Conservation (phyloP, 2,329 filamentous ascomycete species). For the Plectosphaerella plurivora region DNA sequence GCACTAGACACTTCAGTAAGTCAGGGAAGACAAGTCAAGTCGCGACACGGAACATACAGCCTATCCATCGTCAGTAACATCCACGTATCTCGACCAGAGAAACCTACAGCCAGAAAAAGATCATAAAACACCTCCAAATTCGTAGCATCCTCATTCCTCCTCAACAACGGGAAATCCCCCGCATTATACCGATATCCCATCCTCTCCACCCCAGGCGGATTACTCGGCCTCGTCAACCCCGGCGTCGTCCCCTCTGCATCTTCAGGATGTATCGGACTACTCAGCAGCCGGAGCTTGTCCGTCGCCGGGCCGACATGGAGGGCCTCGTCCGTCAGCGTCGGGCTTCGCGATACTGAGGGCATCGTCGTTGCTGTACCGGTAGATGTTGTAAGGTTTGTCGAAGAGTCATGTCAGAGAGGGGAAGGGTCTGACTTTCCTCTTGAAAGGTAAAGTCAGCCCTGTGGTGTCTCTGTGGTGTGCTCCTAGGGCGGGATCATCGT, state of each 20-base stretch:
- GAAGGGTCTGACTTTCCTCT: no score
- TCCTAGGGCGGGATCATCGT: no score
- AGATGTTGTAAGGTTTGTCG: no score
- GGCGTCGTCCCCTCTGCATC: slow-evolving; percentile 16
- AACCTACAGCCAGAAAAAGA: slow-evolving; percentile 25
- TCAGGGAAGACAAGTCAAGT: background rate
- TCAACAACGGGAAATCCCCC: slow-evolving; percentile 26
- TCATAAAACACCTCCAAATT: slow-evolving; percentile 33
- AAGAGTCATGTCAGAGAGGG: no score
- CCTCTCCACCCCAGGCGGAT: background rate
- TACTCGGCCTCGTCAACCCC: slow-evolving; percentile 26
- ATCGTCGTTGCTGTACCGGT: no score
- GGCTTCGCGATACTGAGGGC: no score
- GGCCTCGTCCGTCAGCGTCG: no score
- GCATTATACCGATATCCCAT: background rate
- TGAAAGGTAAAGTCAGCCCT: no score
- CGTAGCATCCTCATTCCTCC: background rate
- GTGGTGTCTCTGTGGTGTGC: no score
- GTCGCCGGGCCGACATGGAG: no score
- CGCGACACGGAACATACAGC: background rate
- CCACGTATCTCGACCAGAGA: background rate
- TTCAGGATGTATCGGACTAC: no score
- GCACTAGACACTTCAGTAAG: background rate
- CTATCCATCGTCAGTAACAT: background rate
- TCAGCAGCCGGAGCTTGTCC: no score